phyloP scores from a whole-genome alignment of 257 asterid species.

The Henckelia pumila region DNA sequence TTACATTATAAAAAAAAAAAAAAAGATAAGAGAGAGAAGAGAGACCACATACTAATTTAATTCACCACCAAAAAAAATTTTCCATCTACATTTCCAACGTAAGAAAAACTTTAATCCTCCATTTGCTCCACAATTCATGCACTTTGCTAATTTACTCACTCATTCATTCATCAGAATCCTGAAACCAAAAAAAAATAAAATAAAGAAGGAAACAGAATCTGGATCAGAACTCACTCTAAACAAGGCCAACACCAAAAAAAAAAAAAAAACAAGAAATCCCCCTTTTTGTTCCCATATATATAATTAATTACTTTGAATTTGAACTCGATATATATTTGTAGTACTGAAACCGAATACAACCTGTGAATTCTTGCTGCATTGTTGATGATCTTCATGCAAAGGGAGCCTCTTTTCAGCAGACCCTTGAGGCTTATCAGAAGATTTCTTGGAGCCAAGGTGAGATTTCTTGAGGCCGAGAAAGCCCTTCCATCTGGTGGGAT shows the following conservation, averaged over 20 bases:
- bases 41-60: slow-evolving; percentile 1
- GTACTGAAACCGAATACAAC: slow-evolving; percentile 9
- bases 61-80: slow-evolving; percentile 5
- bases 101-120: slow-evolving; percentile 23
- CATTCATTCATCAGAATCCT: slow-evolving; percentile 41
- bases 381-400: neutral
- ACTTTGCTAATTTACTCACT: slow-evolving; percentile 13
- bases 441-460: slow-evolving; percentile 20
- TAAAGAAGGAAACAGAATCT: neutral
- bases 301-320: too few species aligned
- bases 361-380: slow-evolving; percentile 32
- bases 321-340: too few species aligned
- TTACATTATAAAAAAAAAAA: slow-evolving; percentile 12
- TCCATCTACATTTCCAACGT: slow-evolving; percentile 27
- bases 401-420: neutral
- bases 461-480: slow-evolving; percentile 28
- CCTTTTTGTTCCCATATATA: neutral
- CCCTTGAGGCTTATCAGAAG: neutral
- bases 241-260: neutral
- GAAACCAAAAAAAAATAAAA: slow-evolving; percentile 8
- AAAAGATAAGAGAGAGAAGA: too few species aligned
- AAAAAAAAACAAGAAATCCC: neutral
- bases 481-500: slow-evolving; percentile 16
- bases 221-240: neutral
- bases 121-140: slow-evolving; percentile 17